These are phyloP conservation scores for Neoscytalidium dimidiatum DNA, from an alignment of 2,329 filamentous ascomycete species.

Conservation along the genomic window DNA sequence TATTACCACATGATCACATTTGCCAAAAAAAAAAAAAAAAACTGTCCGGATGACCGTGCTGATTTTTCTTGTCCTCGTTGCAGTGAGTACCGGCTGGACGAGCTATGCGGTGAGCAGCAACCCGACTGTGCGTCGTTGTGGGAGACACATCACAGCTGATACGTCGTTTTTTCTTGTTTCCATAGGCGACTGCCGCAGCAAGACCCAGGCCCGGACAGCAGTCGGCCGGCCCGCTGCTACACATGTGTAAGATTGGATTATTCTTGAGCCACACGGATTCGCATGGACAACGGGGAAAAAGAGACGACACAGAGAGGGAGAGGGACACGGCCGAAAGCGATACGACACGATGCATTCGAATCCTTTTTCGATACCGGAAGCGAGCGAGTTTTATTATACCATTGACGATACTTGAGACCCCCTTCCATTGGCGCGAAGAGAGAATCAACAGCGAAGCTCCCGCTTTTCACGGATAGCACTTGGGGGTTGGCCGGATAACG, in stretches of 20 bases:
- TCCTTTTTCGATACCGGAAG: not conserved
- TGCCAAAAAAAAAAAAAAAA: too few species aligned
- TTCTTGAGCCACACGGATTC: not conserved
- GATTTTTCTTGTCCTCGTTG: not conserved
- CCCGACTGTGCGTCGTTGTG: not conserved
- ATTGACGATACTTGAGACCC: not conserved
- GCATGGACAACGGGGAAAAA: not conserved
- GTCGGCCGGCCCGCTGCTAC: constrained; percentile 15
- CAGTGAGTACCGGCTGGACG: constrained; percentile 47
- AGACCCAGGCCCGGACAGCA: constrained; percentile 6
- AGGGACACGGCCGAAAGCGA: constrained; percentile 4
- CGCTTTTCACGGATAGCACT: not conserved
- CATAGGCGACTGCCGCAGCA: constrained; percentile 18
- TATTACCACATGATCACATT: not conserved
- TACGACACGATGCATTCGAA: constrained; percentile 12
- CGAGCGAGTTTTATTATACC: constrained; percentile 13
- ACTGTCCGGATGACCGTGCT: not conserved
- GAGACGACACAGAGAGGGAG: too few species aligned
- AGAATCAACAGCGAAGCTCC: not conserved
- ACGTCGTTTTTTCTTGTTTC: not conserved
- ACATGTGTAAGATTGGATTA: too few species aligned
- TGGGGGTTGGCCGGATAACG: not conserved
- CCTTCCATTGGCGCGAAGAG: not conserved
- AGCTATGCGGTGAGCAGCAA: constrained; percentile 47
- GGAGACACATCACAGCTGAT: constrained; percentile 2